Base-by-base conservation (phyloP, 2,329 filamentous ascomycete species). In the Orbilia oligospora region DNA sequence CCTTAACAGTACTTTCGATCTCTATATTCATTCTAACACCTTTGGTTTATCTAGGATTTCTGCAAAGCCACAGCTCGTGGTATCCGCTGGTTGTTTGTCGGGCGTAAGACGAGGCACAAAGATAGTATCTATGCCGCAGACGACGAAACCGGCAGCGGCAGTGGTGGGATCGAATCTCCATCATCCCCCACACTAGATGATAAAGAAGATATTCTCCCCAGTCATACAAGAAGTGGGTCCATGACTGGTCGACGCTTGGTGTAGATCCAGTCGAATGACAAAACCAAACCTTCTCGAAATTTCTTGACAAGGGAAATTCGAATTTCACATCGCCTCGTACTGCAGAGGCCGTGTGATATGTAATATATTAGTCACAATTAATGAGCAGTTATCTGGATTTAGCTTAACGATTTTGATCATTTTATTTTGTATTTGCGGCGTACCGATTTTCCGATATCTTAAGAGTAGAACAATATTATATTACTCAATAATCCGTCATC, bases 21-120 rank as follows among this genome's bases (percentile, higher is more conserved):
- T 48, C 3, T 48, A 92, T 1, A 87, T 88, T 55, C 83, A 92
- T 92, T 2, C 80, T 90, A 61, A 87, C 87, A 80, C n/a, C 2
- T 36, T 27, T 16, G n/a, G n/a, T 5, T 10, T 9, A 61, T 22
- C 49, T 93, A 92, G 90, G 93, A 97, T 83, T 88, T 97, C 49
- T 85, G 93, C 82, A 97, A 94, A 85, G 92, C 92, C 0, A 90
- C 92, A 79, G 92, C 91, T 8, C 89, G 93, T 64, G 91, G 92
- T 22, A 88, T 93, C 81, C 89, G 91, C 81, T 97, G 93, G 94
- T 86, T 97, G 20, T 91, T 94, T 80, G 89, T 93, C 16, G 93
- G 93, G 49, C 88, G 89, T 68, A 91, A 89, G 83, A 84, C 86
- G 79, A 88, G 91, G 76, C 86, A 87, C 81, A 82, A 87, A 18